Percentiles rank a stretch among this genome's conserved stretches.
These are phyloP conservation scores for Sutorius eximius DNA, from an alignment of 1,284 basidiomycete genomes.

Conservation along the genomic window DNA sequence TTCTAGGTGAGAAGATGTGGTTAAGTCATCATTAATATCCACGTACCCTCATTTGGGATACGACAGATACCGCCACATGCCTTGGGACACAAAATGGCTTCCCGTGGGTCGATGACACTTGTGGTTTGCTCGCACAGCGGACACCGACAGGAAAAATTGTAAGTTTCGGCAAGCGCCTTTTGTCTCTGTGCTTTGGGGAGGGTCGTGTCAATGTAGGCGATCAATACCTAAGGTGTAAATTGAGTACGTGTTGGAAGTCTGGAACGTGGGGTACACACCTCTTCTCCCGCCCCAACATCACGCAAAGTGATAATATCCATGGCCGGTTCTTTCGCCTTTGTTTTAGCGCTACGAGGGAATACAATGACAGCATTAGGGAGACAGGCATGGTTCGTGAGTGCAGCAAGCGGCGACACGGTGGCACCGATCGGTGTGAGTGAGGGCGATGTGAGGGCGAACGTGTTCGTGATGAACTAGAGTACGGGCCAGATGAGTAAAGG, in stretches of 20 bases:
- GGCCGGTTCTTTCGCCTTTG: conserved; percentile 49
- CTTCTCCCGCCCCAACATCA: conserved; percentile 62
- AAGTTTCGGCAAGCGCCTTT: conserved; percentile 64
- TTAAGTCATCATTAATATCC: conserved; percentile 12
- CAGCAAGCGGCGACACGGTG: conserved; percentile 73
- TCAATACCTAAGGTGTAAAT: conserved; percentile 47
- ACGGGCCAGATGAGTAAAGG: neutral
- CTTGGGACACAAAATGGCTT: conserved; percentile 65
- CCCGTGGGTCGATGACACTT: conserved; percentile 61
- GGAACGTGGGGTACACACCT: conserved; percentile 49
- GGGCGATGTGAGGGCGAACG: conserved; percentile 80
- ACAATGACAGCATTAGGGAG: conserved; percentile 88
- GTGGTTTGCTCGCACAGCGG: conserved; percentile 46
- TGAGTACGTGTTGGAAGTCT: conserved; percentile 1
- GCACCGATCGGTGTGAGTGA: conserved; percentile 79
- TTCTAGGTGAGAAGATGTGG: conserved; percentile 1
- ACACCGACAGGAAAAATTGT: conserved; percentile 82
- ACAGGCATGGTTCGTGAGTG: conserved; percentile 91
- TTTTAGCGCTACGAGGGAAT: conserved; percentile 62
- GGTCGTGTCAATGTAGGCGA: conserved; percentile 85
- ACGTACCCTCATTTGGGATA: conserved; percentile 55
- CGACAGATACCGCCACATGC: conserved; percentile 62
- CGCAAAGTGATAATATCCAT: conserved; percentile 75
- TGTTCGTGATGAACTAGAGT: conserved; percentile 80
- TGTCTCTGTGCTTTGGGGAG: conserved; percentile 61